These are phyloP conservation scores for Flaveria trinervia DNA, from an alignment of 129 eudicot species.

Conservation along the genomic window DNA sequence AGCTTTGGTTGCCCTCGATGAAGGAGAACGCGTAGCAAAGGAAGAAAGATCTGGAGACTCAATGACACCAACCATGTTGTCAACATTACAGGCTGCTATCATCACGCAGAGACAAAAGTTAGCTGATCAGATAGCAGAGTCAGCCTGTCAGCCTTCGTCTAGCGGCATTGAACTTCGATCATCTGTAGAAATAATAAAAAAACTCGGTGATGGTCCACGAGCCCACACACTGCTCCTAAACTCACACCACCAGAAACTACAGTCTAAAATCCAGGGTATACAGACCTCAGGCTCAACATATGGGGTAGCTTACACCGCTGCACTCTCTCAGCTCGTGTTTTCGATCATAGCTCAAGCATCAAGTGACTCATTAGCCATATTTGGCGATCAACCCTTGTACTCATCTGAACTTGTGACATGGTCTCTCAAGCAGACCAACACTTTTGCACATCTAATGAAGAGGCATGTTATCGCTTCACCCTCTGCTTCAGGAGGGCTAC, in stretches of 20 bases:
- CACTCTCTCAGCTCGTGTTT: constrained; percentile 77
- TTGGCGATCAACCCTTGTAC: constrained; percentile 78
- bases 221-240: constrained; percentile 76
- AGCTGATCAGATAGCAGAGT: constrained; percentile 79
- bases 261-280: constrained; percentile 46
- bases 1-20: constrained; percentile 66
- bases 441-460: constrained; percentile 61
- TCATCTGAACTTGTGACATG: constrained; percentile 88
- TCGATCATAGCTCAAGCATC: constrained; percentile 90
- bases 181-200: constrained; percentile 68
- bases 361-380: constrained; percentile 73
- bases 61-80: constrained; percentile 37
- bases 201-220: constrained; percentile 88
- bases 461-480: constrained; percentile 59
- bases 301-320: constrained; percentile 65
- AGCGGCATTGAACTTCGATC: constrained; percentile 66
- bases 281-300: constrained; percentile 53
- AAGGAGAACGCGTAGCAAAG: constrained; percentile 65
- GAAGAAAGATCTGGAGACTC: constrained; percentile 37
- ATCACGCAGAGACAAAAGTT: constrained; percentile 59
- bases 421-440: constrained; percentile 72
- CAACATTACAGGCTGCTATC: constrained; percentile 54
- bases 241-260: constrained; percentile 65
- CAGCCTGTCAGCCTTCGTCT: constrained; percentile 78
- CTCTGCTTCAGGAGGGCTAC: constrained; percentile 75